phyloP scores from a whole-genome alignment of 805 yeast genomes.

The Wickerhamiella dianesei region DNA sequence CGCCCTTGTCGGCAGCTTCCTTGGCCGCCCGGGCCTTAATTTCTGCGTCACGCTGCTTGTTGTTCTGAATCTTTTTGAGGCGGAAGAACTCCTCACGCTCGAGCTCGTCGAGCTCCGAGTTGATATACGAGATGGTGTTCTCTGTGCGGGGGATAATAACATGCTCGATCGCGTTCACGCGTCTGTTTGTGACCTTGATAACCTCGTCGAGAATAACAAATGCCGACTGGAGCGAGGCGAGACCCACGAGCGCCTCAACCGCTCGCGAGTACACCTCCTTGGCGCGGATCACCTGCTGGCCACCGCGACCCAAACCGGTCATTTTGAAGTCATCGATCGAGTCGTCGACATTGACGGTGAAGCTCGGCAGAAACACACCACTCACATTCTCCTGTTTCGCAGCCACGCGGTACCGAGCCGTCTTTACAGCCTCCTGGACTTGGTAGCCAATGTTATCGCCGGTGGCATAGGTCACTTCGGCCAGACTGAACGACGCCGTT shows the following conservation, averaged over 20 bases:
- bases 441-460: constrained; percentile 93
- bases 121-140: constrained; percentile 82
- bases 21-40: constrained; percentile 10
- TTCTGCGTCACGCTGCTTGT: constrained; percentile 59
- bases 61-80: constrained; percentile 89
- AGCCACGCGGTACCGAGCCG: constrained; percentile 75
- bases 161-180: constrained; percentile 97
- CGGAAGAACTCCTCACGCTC: constrained; percentile 97
- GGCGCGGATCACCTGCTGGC: constrained; percentile 94
- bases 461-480: constrained; percentile 94
- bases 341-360: constrained; percentile 72
- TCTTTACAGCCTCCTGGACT: constrained; percentile 83
- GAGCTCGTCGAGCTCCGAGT: constrained; percentile 90
- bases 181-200: constrained; percentile 91
- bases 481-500: constrained; percentile 91
- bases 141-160: constrained; percentile 96
- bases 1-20: constrained; percentile 12
- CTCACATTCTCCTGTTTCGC: constrained; percentile 93
- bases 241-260: constrained; percentile 90
- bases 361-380: constrained; percentile 89
- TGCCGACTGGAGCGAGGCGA: constrained; percentile 94
- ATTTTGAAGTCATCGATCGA: constrained; percentile 84
- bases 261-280: constrained; percentile 86
- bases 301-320: constrained; percentile 97
- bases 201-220: constrained; percentile 94